These are phyloP conservation scores for Saccharomyces hybrid DNA, from an alignment of 1,139 yeast genomes.

Conservation along the genomic window DNA sequence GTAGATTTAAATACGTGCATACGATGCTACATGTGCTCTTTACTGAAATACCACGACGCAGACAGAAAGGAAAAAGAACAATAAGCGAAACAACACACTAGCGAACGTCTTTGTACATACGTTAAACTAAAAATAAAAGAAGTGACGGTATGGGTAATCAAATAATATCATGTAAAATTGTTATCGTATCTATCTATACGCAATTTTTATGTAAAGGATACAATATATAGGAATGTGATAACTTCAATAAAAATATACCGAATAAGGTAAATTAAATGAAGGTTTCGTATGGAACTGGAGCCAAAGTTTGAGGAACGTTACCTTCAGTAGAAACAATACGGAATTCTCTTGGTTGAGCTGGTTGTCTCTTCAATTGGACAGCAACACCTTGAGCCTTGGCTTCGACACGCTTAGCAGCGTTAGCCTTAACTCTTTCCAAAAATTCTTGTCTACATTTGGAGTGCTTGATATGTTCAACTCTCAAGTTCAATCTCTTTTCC, in stretches of 20 bases:
- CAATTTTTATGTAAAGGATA: not conserved
- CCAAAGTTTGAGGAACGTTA: constrained; percentile 91
- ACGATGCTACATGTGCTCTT: not conserved
- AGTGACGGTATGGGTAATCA: not conserved
- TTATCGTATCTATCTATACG: not conserved
- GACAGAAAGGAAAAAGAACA: not conserved
- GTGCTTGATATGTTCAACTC: constrained; percentile 98
- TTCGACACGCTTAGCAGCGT: constrained; percentile 88
- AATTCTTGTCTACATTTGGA: constrained; percentile 99
- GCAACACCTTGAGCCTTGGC: constrained; percentile 93
- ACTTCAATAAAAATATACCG: not conserved
- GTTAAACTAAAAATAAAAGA: not conserved
- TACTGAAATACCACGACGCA: not conserved
- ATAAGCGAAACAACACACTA: not conserved
- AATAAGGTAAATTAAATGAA: constrained; percentile 60
- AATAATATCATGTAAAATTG: not conserved
- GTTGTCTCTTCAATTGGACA: constrained; percentile 94
- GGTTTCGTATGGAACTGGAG: constrained; percentile 99
- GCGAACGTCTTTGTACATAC: not conserved
- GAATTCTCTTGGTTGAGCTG: constrained; percentile 93
- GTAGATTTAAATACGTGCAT: not conserved
- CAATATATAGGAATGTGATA: not conserved
- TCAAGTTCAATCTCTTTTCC: constrained; percentile 97
- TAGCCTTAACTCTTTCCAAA: constrained; percentile 94
- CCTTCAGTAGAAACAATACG: constrained; percentile 71